Evolutionary conservation across 768 basidiomycete genomes (phyloP).

Genomic region (Clitopilus passeckerianus): DNA sequence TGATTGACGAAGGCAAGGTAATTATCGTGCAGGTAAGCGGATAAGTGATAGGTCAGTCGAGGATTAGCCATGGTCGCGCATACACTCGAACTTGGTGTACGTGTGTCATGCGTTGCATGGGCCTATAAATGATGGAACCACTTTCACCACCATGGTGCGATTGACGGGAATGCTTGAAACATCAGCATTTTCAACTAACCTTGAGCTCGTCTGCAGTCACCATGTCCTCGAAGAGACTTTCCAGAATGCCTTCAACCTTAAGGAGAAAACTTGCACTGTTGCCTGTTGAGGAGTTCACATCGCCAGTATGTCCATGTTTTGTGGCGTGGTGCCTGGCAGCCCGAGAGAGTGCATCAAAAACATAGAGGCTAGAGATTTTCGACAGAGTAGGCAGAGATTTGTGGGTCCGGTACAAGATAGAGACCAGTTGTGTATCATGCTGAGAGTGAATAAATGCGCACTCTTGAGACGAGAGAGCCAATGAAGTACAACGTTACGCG

Average conservation of each 20-base stretch:
- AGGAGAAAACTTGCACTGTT: slow-evolving; percentile 80
- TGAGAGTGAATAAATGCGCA: slow-evolving; percentile 24
- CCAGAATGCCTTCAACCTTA: slow-evolving; percentile 88
- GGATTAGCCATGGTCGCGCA: neutral
- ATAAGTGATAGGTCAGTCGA: slow-evolving; percentile 5
- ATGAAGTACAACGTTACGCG: slow-evolving; percentile 16
- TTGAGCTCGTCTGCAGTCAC: slow-evolving; percentile 54
- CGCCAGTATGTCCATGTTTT: slow-evolving; percentile 58
- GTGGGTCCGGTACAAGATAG: slow-evolving; percentile 85
- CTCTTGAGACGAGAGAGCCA: neutral
- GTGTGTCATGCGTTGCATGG: too few species aligned
- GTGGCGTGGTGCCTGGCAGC: slow-evolving; percentile 66
- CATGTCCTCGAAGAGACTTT: slow-evolving; percentile 88
- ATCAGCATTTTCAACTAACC: slow-evolving; percentile 60
- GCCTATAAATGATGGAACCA: too few species aligned
- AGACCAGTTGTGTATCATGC: slow-evolving; percentile 86
- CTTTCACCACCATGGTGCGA: too few species aligned
- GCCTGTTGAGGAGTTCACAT: slow-evolving; percentile 51
- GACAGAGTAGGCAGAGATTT: slow-evolving; percentile 61
- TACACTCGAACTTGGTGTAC: too few species aligned
- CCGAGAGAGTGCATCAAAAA: slow-evolving; percentile 89
- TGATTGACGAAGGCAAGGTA: slow-evolving; percentile 19
- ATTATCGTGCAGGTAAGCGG: slow-evolving; percentile 23
- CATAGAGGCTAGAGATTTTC: slow-evolving; percentile 88
- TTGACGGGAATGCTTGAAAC: neutral